Evolutionary conservation across 257 asterid species (phyloP).

Genomic region (Nemophila menziesii): DNA sequence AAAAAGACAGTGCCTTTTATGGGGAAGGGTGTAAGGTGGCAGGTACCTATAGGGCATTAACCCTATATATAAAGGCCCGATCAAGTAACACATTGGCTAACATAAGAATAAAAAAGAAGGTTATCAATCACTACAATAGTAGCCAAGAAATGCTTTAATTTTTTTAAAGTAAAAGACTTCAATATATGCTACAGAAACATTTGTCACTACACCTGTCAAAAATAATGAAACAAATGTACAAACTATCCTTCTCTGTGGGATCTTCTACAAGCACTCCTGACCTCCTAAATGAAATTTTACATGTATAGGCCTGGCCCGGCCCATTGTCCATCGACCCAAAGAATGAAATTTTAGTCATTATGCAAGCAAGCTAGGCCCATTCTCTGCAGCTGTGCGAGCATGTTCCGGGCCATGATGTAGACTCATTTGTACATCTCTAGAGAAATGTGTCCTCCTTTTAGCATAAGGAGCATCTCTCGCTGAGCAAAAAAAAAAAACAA

Average conservation of each 20-base stretch:
- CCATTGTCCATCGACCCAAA: conserved; percentile 6
- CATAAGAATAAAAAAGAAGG: too few species aligned
- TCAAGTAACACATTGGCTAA: too few species aligned
- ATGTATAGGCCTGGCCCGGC: not conserved
- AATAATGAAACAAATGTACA: conserved; percentile 4
- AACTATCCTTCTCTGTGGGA: not conserved
- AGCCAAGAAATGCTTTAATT: conserved; percentile 5
- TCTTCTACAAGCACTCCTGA: conserved; percentile 2
- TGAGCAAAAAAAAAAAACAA: conserved; percentile 15
- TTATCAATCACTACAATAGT: too few species aligned
- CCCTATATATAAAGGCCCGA: too few species aligned
- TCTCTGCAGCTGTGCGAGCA: conserved; percentile 72
- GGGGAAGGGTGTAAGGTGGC: too few species aligned
- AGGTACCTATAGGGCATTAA: too few species aligned
- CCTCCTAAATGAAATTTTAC: not conserved
- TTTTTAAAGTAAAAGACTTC: not conserved
- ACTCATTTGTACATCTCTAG: conserved; percentile 74
- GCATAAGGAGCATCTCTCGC: conserved; percentile 98
- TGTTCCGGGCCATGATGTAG: conserved; percentile 54
- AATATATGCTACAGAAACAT: not conserved
- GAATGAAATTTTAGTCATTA: conserved; percentile 7
- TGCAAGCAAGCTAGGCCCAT: conserved; percentile 46
- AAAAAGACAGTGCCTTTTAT: too few species aligned
- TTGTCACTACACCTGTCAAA: not conserved
- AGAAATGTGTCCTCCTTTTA: conserved; percentile 59